Evolutionary conservation across 2,329 filamentous ascomycete species (phyloP).

Genomic region (Hypoxylon sp.): DNA sequence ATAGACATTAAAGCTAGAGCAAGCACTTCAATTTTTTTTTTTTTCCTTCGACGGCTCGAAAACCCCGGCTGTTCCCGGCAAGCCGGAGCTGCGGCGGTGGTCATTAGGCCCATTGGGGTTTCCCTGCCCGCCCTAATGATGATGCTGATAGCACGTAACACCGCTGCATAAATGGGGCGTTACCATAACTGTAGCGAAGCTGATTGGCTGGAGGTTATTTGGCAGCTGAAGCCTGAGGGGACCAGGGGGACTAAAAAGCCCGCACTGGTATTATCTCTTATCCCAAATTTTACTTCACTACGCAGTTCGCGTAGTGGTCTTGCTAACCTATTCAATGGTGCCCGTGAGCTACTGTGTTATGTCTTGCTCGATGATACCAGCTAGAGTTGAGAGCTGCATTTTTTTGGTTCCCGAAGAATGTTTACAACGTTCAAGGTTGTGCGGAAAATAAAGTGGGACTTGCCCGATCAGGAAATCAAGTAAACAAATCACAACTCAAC

Average conservation of each 20-base stretch:
- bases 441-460: conserved; percentile 21
- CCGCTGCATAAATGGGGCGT: conserved; percentile 31
- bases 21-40: conserved; percentile 37
- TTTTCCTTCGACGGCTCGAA: conserved; percentile 36
- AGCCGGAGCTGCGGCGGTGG: conserved; percentile 47
- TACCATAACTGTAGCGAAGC: conserved; percentile 6
- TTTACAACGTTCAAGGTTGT: conserved; percentile 13
- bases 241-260: conserved; percentile 19
- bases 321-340: neutral
- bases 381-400: neutral
- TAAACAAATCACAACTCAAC: conserved; percentile 45
- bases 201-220: conserved; percentile 37
- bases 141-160: conserved; percentile 43
- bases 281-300: neutral
- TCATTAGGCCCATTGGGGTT: conserved; percentile 32
- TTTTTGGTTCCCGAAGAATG: neutral
- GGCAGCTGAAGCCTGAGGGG: neutral
- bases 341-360: neutral
- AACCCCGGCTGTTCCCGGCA: conserved; percentile 50
- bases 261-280: conserved; percentile 29
- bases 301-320: neutral
- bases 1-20: conserved; percentile 28
- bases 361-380: neutral
- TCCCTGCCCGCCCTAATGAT: conserved; percentile 40
- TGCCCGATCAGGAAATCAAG: conserved; percentile 46